Base-by-base conservation (phyloP, 257 asterid genomes). In the Solanum medicagineum region DNA sequence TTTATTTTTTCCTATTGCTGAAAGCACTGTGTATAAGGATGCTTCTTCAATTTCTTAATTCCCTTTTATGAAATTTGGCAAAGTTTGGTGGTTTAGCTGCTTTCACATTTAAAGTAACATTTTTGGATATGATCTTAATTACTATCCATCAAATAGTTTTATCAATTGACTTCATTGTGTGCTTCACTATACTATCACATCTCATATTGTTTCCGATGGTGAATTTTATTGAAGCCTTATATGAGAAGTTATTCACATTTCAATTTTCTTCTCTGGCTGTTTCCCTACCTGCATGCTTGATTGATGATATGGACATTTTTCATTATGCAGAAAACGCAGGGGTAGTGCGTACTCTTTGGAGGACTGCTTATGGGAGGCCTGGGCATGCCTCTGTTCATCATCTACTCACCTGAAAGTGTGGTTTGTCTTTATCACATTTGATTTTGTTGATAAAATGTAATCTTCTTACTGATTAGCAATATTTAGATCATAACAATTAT, bases 361-460 rank as follows among this genome's bases (percentile, higher is more conserved):
- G 92, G 99, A 96, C 88, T 96, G 99, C 93, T 94, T 90, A 80
- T 96, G 99, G 98, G 98, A 96, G 92, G 99, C 99, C 75, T 96
- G 99, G 99, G 99, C 99, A 59, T 96, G 99, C 89, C 89, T 96
- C 26, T 92, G 97, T 88, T 96, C 99, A 88, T 96, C 99, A 71
- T 96, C 99, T 71, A 96, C 99, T 45, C 98, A 96, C 90, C 90
- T 96, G 88, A 95, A 91, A 94, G 99, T 96, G 91, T 86, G 96
- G 87, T 85, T 89, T 87, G 36, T 88, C 85, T 88, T 84, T 86
- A 80, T 89, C 86, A 85, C 83, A 83, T 36, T 59, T 83, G 74
- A 59, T 44, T 60, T 49, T 63, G 44, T 83, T 84, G 87, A 87
- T 88, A 87, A 81, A 63, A 85, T 66, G 85, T 85, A 73, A 88